phyloP scores from a whole-genome alignment of 305 asterid genomes.

The Nicotiana rustica region DNA sequence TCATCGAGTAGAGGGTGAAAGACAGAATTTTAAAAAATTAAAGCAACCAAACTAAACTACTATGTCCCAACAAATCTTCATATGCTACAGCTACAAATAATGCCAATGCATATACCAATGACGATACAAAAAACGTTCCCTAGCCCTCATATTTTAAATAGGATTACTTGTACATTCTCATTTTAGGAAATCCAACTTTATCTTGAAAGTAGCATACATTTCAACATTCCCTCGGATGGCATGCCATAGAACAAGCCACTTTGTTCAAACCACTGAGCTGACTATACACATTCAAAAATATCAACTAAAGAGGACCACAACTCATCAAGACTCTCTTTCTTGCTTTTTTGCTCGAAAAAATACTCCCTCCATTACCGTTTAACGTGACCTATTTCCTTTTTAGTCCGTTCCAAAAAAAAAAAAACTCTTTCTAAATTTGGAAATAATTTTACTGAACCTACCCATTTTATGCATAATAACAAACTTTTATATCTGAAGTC shows the following conservation, averaged over 20 bases:
- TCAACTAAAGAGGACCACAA: background rate
- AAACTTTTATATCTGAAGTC: too few species aligned
- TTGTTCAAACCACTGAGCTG: conserved; percentile 1
- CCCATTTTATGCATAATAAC: too few species aligned
- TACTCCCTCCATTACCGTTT: too few species aligned
- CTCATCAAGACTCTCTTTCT: conserved; percentile 22
- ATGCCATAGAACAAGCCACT: conserved; percentile 12
- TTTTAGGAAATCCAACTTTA: background rate
- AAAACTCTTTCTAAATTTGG: too few species aligned
- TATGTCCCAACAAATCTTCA: background rate
- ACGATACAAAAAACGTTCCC: background rate
- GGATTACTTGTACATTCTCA: background rate
- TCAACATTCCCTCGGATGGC: background rate
- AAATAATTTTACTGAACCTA: too few species aligned
- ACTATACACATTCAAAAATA: background rate
- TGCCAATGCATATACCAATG: background rate
- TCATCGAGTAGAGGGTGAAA: background rate
- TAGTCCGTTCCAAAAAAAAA: too few species aligned
- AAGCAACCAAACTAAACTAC: background rate
- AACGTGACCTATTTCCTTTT: too few species aligned
- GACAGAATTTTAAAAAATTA: background rate
- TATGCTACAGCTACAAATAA: conserved; percentile 5
- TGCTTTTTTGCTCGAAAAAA: background rate
- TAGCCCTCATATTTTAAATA: background rate
- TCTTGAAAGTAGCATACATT: background rate